Percentiles rank a stretch among this genome's conserved stretches.
Conservation (phyloP, 2,329 filamentous ascomycete genomes). For the Alternaria sp. region DNA sequence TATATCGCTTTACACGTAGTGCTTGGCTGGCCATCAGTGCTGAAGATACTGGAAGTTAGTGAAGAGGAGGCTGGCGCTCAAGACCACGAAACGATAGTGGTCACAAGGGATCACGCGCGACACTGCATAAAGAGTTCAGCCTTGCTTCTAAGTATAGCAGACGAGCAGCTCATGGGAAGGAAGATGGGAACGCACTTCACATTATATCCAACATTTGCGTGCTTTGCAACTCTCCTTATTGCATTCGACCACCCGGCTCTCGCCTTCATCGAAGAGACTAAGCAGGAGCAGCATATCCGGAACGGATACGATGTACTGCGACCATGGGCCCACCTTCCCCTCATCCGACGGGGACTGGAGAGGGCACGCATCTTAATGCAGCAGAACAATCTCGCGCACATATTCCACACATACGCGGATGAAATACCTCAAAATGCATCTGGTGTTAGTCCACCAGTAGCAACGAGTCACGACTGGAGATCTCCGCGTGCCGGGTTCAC, state of each 20-base stretch:
- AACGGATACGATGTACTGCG: constrained; percentile 32
- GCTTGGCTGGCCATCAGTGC: constrained; percentile 38
- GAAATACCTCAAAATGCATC: constrained; percentile 8
- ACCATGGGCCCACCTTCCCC: constrained; percentile 32
- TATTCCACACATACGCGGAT: constrained; percentile 18
- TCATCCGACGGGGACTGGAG: constrained; percentile 31
- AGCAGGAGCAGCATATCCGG: constrained; percentile 33
- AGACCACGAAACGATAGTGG: constrained; percentile 24
- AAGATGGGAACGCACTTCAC: constrained; percentile 36
- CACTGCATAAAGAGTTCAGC: constrained; percentile 21
- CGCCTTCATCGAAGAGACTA: constrained; percentile 31
- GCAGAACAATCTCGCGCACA: constrained; percentile 25
- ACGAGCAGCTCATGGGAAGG: constrained; percentile 35
- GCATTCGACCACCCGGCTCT: constrained; percentile 28
- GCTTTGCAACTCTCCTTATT: constrained; percentile 30
- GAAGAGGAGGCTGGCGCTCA: constrained; percentile 17
- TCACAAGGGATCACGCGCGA: constrained; percentile 29
- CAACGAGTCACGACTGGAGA: constrained; percentile 10
- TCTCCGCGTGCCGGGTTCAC: background rate
- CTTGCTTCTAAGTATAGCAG: constrained; percentile 28
- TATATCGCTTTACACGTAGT: constrained; percentile 42
- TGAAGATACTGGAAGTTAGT: constrained; percentile 31
- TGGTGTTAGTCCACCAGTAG: constrained; percentile 10
- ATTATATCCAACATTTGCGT: constrained; percentile 30
- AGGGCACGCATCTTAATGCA: constrained; percentile 30